Evolutionary conservation across 371 early-diverging fungal species (phyloP).

Genomic region (Vairimorpha necatrix): DNA sequence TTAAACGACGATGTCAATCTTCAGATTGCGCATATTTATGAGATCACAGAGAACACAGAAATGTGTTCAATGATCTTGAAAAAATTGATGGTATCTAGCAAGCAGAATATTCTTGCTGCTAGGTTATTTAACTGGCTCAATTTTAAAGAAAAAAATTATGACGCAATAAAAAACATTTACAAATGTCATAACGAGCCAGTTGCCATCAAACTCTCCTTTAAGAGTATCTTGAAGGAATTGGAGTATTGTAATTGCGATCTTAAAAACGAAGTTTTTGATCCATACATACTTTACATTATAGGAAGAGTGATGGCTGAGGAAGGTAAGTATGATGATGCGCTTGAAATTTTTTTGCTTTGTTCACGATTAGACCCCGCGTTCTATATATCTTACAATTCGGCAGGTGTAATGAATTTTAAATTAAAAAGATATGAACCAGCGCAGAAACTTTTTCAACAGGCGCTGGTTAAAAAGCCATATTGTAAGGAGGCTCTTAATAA

Average conservation of each 20-base stretch:
- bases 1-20: conserved; percentile 8
- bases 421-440: neutral
- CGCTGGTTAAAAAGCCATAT: neutral
- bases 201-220: neutral
- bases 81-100: neutral
- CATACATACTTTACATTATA: conserved; percentile 1
- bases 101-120: neutral
- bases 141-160: neutral
- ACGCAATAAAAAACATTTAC: neutral
- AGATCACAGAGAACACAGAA: neutral
- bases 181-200: neutral
- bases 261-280: neutral
- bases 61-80: neutral
- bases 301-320: neutral
- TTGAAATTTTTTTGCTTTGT: neutral
- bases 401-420: neutral
- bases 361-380: neutral
- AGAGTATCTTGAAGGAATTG: neutral
- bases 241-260: neutral
- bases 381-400: neutral
- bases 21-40: conserved; percentile 36
- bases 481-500: neutral
- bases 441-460: neutral
- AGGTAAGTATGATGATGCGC: neutral
- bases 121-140: neutral